phyloP scores from a whole-genome alignment of 2,329 filamentous ascomycete species.

The Colletotrichum higginsianum region DNA sequence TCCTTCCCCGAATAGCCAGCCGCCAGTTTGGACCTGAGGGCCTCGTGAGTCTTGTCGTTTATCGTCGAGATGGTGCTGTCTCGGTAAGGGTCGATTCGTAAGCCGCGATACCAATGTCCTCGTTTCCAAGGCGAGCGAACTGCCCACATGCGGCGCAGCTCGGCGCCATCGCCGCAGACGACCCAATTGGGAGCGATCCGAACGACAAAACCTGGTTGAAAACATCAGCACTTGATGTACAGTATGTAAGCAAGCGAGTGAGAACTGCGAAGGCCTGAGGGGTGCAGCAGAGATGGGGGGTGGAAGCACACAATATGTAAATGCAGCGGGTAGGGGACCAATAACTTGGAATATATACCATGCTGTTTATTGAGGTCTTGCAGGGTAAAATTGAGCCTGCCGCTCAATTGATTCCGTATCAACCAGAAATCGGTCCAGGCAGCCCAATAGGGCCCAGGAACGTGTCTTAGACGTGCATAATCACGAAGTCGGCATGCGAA shows the following conservation, averaged over 20 bases:
- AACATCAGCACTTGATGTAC: neutral
- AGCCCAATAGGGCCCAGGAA: slow-evolving; percentile 48
- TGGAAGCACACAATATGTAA: neutral
- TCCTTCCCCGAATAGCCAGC: slow-evolving; percentile 49
- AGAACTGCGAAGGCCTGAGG: neutral
- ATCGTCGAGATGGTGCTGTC: slow-evolving; percentile 66
- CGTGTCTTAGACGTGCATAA: slow-evolving; percentile 47
- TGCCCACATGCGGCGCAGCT: slow-evolving; percentile 50
- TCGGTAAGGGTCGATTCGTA: slow-evolving; percentile 64
- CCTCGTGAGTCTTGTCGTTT: slow-evolving; percentile 63
- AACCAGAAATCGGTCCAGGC: slow-evolving; percentile 51
- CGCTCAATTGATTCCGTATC: slow-evolving; percentile 44
- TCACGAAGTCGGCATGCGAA: slow-evolving; percentile 14
- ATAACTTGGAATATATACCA: slow-evolving; percentile 38
- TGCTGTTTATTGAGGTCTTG: slow-evolving; percentile 45
- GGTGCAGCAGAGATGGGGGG: neutral
- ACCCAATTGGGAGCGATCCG: slow-evolving; percentile 50
- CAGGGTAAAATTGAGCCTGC: slow-evolving; percentile 47
- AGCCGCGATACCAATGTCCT: slow-evolving; percentile 61
- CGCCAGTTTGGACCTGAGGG: slow-evolving; percentile 53
- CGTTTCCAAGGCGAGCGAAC: slow-evolving; percentile 47
- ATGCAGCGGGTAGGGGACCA: no score
- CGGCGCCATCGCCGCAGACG: slow-evolving; percentile 48
- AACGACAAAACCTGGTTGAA: slow-evolving; percentile 46
- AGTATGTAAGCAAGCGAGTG: neutral